Conservation (phyloP, 805 yeast genomes). For the Yarrowia phangngaensis region DNA sequence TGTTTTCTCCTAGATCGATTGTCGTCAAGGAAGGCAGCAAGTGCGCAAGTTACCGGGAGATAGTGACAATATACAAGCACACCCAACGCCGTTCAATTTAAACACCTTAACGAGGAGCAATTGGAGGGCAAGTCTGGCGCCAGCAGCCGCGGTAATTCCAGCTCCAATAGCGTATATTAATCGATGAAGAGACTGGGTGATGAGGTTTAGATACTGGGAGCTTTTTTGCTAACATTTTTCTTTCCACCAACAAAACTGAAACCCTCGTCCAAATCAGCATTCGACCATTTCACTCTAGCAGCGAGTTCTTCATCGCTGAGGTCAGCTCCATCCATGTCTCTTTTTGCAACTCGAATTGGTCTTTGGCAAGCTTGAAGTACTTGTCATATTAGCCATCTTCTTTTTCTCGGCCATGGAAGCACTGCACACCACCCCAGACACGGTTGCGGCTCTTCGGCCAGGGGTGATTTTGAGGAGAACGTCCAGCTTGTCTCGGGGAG, state of each 20-base stretch:
- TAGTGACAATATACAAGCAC: too few relatives aligned
- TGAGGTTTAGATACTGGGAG: too few relatives aligned
- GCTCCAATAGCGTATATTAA: too few relatives aligned
- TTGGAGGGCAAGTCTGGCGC: too few relatives aligned
- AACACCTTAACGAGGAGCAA: too few relatives aligned
- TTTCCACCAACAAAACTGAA: slow-evolving; percentile 17
- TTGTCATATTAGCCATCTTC: slow-evolving; percentile 66
- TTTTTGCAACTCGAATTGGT: slow-evolving; percentile 35
- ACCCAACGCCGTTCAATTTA: too few relatives aligned
- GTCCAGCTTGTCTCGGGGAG: slow-evolving; percentile 66
- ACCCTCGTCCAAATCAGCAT: slow-evolving; percentile 22
- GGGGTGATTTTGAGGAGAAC: slow-evolving; percentile 76
- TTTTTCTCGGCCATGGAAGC: slow-evolving; percentile 85
- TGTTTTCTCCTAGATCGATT: not conserved
- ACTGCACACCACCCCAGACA: slow-evolving; percentile 89
- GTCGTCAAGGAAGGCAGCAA: not conserved
- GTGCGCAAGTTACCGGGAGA: too few relatives aligned
- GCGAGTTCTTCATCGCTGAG: slow-evolving; percentile 81
- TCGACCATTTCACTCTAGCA: slow-evolving; percentile 43
- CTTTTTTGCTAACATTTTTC: too few relatives aligned
- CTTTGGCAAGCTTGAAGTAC: slow-evolving; percentile 17
- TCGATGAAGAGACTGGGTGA: too few relatives aligned
- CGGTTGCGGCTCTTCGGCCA: slow-evolving; percentile 95
- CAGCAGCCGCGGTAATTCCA: too few relatives aligned
- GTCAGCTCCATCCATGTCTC: slow-evolving; percentile 69